Conservation (phyloP, 2,329 filamentous ascomycete species). For the Arthrinium puccinioides region DNA sequence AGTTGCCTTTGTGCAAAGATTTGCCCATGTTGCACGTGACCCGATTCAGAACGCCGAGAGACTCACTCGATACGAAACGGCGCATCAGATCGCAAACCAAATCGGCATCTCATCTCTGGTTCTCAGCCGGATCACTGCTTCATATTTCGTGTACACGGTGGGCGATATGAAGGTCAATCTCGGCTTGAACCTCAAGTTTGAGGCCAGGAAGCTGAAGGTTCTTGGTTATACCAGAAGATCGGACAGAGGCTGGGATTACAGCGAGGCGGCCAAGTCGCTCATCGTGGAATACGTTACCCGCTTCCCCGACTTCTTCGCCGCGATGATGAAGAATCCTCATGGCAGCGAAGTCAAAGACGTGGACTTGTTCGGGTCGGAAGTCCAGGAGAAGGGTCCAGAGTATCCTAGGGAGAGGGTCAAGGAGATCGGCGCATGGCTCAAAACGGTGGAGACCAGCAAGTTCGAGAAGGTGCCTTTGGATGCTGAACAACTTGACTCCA, state of each 20-base stretch:
- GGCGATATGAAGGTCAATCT: constrained; percentile 82
- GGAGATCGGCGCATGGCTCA: constrained; percentile 90
- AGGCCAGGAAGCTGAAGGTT: constrained; percentile 91
- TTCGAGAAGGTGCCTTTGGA: constrained; percentile 96
- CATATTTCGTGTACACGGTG: constrained; percentile 73
- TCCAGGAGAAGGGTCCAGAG: constrained; percentile 44
- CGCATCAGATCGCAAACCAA: constrained; percentile 79
- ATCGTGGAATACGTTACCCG: constrained; percentile 84
- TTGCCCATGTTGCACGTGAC: constrained; percentile 72
- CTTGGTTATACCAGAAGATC: constrained; percentile 89
- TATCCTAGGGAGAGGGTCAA: constrained; percentile 75
- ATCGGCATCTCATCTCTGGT: constrained; percentile 78
- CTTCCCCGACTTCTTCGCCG: constrained; percentile 93
- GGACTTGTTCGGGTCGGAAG: constrained; percentile 61
- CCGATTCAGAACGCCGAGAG: constrained; percentile 66
- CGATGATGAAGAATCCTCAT: constrained; percentile 77
- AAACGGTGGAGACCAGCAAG: constrained; percentile 80
- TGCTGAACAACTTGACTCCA: constrained; percentile 90
- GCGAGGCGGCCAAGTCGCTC: constrained; percentile 70
- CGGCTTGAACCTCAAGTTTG: constrained; percentile 94
- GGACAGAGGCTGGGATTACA: constrained; percentile 91
- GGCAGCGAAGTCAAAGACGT: constrained; percentile 78
- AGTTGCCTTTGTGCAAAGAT: constrained; percentile 36
- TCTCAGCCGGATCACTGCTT: constrained; percentile 91
- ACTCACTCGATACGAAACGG: constrained; percentile 71